Base-by-base conservation (phyloP, 192 early-diverging fungal species). In the Coemansia sp. region DNA sequence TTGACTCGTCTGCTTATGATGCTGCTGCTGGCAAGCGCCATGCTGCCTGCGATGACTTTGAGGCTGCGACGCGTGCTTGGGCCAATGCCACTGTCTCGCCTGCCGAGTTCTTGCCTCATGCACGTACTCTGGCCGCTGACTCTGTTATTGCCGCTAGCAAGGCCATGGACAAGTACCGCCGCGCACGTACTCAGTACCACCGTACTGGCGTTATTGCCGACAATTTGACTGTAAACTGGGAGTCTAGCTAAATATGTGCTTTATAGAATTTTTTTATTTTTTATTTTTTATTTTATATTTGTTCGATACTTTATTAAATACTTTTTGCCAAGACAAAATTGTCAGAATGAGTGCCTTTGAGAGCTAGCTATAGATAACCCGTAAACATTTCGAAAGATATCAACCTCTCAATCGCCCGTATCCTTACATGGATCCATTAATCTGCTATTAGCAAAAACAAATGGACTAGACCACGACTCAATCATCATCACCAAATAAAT, bases 181-280 rank as follows among this genome's bases (percentile, higher is more conserved):
- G 85, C 15, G 79, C 84, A 18, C 75, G 85, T 55, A 86, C 84
- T 2, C 68, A 75, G 49, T 87, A 86, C 75, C 86, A 87, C 69
- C 86, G 86, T 65, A 62, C 43, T 8, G 84, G 86, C 36, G 66
- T 84, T 13, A 76, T 87, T 24, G 67, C 74, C 40, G 62, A 65
- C 33, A 46, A 75, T 49, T 41, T 74, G 40, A 44, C n/a, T 22
- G 66, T 73, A 7, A 64, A 72, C 33, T 76, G 72, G 80, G 16
- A 0, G 31, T 20, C 29, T 3, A 29, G 43, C 12, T 39, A 44
- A 39, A 62, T 15, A n/a, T 12, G 41, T 12, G 41, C 41, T 2
- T 43, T 22, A 29, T 62, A 31, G 18, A 62, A 38, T 15, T 24
- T 43, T 44, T 27, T n/a, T 43, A 27, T 11, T 31, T 50, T 40